These are phyloP conservation scores for Trichoderma reesei DNA, from an alignment of 495 filamentous ascomycete species.

Conservation along the genomic window DNA sequence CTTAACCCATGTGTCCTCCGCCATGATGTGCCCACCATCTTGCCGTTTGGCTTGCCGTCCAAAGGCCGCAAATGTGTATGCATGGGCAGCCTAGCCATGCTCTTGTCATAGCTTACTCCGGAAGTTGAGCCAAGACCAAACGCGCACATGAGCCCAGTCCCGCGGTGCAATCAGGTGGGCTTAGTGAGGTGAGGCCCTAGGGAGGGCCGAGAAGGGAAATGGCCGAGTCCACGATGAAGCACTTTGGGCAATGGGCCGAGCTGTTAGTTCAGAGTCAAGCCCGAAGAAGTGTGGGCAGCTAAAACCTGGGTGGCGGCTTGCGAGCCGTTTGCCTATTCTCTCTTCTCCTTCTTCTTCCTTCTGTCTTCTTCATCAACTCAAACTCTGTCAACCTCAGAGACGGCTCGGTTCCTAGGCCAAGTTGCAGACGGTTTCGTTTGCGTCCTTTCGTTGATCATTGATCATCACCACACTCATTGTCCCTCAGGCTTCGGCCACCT, in stretches of 20 bases:
- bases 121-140: neutral
- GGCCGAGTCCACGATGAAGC: slow-evolving; percentile 4
- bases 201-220: slow-evolving; percentile 3
- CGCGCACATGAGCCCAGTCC: neutral
- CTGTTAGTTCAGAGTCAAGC: slow-evolving; percentile 1
- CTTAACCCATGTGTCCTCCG: neutral
- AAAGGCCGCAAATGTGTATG: neutral
- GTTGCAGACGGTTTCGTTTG: slow-evolving; percentile 34
- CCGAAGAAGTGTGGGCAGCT: neutral
- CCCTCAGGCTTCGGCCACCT: slow-evolving; percentile 24
- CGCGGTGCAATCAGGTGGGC: neutral
- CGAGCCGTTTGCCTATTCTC: neutral
- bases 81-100: neutral
- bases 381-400: slow-evolving; percentile 8
- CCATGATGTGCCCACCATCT: slow-evolving; percentile 6
- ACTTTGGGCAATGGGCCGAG: neutral
- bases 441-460: slow-evolving; percentile 36
- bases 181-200: neutral
- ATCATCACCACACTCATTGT: slow-evolving; percentile 21
- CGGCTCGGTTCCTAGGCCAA: slow-evolving; percentile 7
- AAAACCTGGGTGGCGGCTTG: neutral
- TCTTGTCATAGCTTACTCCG: neutral
- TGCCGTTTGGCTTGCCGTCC: neutral
- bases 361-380: neutral
- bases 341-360: neutral